phyloP scores from a whole-genome alignment of 805 yeast species.

The Nakazawaea peltata region DNA sequence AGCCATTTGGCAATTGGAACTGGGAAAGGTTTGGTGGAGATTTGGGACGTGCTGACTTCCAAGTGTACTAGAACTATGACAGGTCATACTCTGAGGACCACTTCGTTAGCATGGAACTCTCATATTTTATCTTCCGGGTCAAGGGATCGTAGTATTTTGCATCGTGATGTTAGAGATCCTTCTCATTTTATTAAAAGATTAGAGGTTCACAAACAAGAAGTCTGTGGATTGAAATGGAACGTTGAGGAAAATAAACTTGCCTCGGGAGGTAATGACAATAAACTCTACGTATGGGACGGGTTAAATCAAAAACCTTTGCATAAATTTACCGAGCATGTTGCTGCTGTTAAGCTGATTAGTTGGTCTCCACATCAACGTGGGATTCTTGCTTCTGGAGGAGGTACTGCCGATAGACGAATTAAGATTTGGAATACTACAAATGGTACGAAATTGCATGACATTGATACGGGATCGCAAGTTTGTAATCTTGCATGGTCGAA shows the following conservation, averaged over 20 bases:
- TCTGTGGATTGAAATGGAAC: constrained; percentile 95
- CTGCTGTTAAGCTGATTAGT: constrained; percentile 93
- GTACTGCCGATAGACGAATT: constrained; percentile 86
- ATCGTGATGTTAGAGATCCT: constrained; percentile 85
- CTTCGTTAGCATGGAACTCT: constrained; percentile 90
- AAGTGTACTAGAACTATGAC: constrained; percentile 86
- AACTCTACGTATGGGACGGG: constrained; percentile 84
- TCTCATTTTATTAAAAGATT: constrained; percentile 71
- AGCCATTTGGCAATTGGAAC: constrained; percentile 94
- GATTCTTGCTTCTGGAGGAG: constrained; percentile 91
- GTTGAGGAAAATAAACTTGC: constrained; percentile 86
- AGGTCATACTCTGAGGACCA: constrained; percentile 81
- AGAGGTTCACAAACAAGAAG: constrained; percentile 82
- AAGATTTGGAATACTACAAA: constrained; percentile 89
- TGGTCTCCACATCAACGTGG: constrained; percentile 99
- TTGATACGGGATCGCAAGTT: constrained; percentile 95
- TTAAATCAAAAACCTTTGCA: constrained; percentile 57
- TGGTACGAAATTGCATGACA: constrained; percentile 64
- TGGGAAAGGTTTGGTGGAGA: constrained; percentile 77
- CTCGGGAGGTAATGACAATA: constrained; percentile 93
- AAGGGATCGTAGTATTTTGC: constrained; percentile 75
- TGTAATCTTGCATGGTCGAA: constrained; percentile 92
- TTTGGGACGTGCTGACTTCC: constrained; percentile 84
- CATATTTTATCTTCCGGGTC: constrained; percentile 85
- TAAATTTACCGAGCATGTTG: constrained; percentile 74